Percentiles rank a stretch among this genome's conserved stretches.
These are phyloP conservation scores for Puccinia novopanici DNA, from an alignment of 1,284 basidiomycete species.

Conservation along the genomic window DNA sequence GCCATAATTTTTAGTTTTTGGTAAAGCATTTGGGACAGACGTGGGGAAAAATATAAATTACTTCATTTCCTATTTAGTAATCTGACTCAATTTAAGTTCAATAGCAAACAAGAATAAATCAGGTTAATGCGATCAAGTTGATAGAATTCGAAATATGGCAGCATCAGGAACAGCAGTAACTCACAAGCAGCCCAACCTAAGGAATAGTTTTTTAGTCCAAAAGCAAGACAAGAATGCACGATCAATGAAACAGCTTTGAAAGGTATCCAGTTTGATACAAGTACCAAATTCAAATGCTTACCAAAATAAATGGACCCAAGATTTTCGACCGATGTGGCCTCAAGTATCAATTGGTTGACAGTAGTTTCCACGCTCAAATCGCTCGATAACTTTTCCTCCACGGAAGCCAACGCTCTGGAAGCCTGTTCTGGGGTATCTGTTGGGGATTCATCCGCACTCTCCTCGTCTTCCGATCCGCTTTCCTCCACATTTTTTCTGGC, in stretches of 20 bases:
- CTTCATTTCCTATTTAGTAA: conserved; percentile 3
- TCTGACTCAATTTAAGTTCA: not conserved
- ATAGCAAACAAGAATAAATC: not conserved
- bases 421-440: conserved; percentile 70
- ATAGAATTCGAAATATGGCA: not conserved
- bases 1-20: no score
- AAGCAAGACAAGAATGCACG: not conserved
- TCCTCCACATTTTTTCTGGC: conserved; percentile 20
- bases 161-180: not conserved
- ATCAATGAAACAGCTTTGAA: not conserved
- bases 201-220: not conserved
- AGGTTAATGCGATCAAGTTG: not conserved
- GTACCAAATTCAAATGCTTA: not conserved
- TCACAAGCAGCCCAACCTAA: conserved; percentile 47
- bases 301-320: conserved; percentile 72
- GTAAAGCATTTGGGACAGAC: no score
- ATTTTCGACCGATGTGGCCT: conserved; percentile 77
- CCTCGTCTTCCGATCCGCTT: conserved; percentile 11
- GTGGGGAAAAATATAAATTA: no score
- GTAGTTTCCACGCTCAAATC: conserved; percentile 85
- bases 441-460: conserved; percentile 52
- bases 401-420: conserved; percentile 78
- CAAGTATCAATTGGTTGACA: conserved; percentile 87
- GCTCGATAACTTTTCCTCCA: conserved; percentile 77
- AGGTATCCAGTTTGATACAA: not conserved